Base-by-base conservation (phyloP, 148 eudicot genomes). In the Hydrangea macrophylla region DNA sequence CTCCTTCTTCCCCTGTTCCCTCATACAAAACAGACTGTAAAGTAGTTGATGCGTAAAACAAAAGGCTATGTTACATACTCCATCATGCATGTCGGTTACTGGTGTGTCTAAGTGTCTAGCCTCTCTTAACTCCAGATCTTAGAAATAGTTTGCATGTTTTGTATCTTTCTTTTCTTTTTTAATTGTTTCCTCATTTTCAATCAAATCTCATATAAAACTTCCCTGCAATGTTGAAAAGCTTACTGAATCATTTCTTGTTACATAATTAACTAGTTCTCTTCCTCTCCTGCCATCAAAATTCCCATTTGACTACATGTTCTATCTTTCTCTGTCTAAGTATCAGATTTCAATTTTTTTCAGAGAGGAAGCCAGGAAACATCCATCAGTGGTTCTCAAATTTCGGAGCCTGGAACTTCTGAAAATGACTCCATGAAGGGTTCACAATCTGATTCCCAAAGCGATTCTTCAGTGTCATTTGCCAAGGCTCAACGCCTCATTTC, bases 401-500 rank as follows among this genome's bases (percentile, higher is more conserved):
- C 84, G 64, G 88, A 82, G 78, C 72, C 83, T 75, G 86, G 79
- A 35, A 48, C 72, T 25, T 82, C 88, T 44, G 79, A 72, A 55
- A 86, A 70, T 70, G 82, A 83, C 71, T 62, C 74, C 42, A 57
- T 40, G 36, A 86, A 70, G 75, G 81, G 63, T 18, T 79, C 58
- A 72, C 76, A 70, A 73, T 60, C 70, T 74, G 90, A 58, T 69
- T 64, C 78, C 6, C 82, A 65, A 73, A 66, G 28, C 64, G 84
- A 80, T 85, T 73, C 80, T 20, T 69, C 73, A 68, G 76, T 83
- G 70, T 78, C 94, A 68, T 69, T 84, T 82, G 59, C 80, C 74
- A 86, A 87, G 81, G 96, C 97, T 74, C 93, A 85, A 65, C 85
- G 91, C 55, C 84, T 82, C 26, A 76, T 89, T 60, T 95, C 99